Base-by-base conservation (phyloP, 352 stramenopile genomes). In the Thalassiosira exigua region DNA sequence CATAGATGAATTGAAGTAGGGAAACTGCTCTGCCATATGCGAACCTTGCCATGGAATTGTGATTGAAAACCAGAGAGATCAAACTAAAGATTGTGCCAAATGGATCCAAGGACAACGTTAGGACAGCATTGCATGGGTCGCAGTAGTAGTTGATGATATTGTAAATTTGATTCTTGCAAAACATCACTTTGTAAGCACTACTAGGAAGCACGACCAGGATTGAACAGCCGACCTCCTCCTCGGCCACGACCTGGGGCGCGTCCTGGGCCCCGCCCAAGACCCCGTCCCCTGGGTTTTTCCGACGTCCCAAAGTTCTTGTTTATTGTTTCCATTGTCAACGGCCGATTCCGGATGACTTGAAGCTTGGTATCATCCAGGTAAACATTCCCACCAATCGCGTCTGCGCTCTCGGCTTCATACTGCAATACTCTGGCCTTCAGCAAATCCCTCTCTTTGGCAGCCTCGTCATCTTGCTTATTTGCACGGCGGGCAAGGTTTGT, bases 401-500 rank as follows among this genome's bases (percentile, higher is more conserved):
- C 81, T 7, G 85, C 89, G 62, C 83, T 90, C 62, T 93, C 85
- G 30, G 86, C 86, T 53, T 92, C 86, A 57, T 94, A 94, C 50
- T 92, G 86, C 32, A 94, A 44, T 36, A 94, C 87, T 41, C 81
- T 81, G 11, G 74, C 75, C 68, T 94, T 94, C 32, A 94, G 80
- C 53, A 90, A 64, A 48, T 94, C 84, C 30, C 81, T 76, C 66
- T 94, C 90, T 71, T 77, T 82, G 9, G 82, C 84, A 19, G 87
- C 89, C 79, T 87, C 86, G 26, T 91, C 87, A 73, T 93, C 89
- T 83, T 91, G 74, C 66, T 88, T 93, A n/a, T 80, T 85, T 27
- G 87, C 89, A 14, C 82, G 64, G 33, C 70, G 73, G 12, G 96
- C 97, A 36, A 99, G 83, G 53, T 96, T 98, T 21, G 96, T 98